These are phyloP conservation scores for Tilletiopsis washingtonensis DNA, from an alignment of 1,284 basidiomycete species.

Conservation along the genomic window DNA sequence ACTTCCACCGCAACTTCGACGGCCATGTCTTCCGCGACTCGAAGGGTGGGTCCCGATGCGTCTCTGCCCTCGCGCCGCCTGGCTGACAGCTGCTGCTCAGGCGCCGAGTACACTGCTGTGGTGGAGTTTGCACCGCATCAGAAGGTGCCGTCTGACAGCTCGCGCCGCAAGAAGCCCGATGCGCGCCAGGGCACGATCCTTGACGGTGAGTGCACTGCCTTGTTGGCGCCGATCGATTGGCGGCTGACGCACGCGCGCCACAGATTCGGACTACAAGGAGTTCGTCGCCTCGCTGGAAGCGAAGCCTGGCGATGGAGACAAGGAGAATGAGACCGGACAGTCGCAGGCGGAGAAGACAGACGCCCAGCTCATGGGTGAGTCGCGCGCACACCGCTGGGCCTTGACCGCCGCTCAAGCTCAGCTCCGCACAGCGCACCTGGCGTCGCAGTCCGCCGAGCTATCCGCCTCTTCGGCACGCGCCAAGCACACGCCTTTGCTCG, in stretches of 20 bases:
- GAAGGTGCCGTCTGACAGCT: conserved; percentile 61
- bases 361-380: conserved; percentile 18
- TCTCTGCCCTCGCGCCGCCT: not conserved
- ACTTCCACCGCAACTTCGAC: conserved; percentile 77
- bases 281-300: conserved; percentile 16
- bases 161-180: conserved; percentile 61
- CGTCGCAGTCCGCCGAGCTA: conserved; percentile 1
- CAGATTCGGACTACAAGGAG: conserved; percentile 17
- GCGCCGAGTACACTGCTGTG: conserved; percentile 74
- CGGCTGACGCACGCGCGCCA: not conserved
- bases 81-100: conserved; percentile 39
- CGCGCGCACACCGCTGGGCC: not conserved
- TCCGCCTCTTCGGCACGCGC: conserved; percentile 4
- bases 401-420: not conserved
- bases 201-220: conserved; percentile 53
- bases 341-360: conserved; percentile 16
- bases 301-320: conserved; percentile 2
- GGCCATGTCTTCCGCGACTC: conserved; percentile 88
- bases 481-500: conserved; percentile 26
- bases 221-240: not conserved
- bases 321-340: conserved; percentile 2
- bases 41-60: conserved; percentile 57
- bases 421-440: not conserved
- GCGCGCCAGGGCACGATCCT: conserved; percentile 66
- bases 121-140: conserved; percentile 93